Conservation (phyloP, 2,329 filamentous ascomycete species). For the Talaromyces islandicus region DNA sequence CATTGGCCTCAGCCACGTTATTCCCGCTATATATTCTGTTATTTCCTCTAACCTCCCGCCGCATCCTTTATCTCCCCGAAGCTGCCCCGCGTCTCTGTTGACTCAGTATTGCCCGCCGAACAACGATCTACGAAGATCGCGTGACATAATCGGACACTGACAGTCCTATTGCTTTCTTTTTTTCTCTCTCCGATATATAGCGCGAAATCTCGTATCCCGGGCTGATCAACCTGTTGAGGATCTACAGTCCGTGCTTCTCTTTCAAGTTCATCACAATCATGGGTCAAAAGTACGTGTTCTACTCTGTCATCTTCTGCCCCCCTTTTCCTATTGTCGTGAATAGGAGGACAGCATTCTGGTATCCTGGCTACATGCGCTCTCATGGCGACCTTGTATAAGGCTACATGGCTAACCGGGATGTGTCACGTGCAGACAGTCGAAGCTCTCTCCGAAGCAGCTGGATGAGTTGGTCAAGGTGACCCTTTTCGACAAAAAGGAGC, state of each 20-base stretch:
- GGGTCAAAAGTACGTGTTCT: constrained; percentile 9
- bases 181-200: background rate
- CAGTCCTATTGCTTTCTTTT: background rate
- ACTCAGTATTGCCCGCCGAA: background rate
- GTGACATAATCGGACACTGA: background rate
- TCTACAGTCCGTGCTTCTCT: background rate
- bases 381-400: too few species aligned
- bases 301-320: background rate
- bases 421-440: constrained; percentile 69
- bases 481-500: constrained; percentile 98
- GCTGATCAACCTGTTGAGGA: background rate
- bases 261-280: background rate
- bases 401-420: background rate
- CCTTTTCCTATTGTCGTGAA: background rate
- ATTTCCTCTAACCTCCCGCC: background rate
- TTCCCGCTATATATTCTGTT: background rate
- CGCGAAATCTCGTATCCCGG: background rate
- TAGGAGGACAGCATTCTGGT: background rate
- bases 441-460: constrained; percentile 94
- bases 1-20: background rate
- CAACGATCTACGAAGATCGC: background rate
- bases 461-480: constrained; percentile 92
- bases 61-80: background rate
- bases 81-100: background rate
- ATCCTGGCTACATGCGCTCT: background rate